Evolutionary conservation across 2,329 filamentous ascomycete genomes (phyloP).

Genomic region (Trichoderma sp.): DNA sequence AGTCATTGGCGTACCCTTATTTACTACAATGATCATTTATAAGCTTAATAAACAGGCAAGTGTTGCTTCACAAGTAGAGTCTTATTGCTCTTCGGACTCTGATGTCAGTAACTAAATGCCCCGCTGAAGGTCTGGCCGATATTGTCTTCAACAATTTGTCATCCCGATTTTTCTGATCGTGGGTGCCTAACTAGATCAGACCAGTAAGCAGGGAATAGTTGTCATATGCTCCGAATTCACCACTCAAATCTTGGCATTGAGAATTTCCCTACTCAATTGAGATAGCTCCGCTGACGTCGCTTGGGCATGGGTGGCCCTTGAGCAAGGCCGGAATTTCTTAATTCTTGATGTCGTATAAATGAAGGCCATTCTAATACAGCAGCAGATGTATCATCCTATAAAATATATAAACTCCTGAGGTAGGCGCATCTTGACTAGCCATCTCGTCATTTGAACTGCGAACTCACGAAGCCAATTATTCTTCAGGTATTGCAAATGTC

Average conservation of each 20-base stretch:
- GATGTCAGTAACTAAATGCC: too few relatives aligned
- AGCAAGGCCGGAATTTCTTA: neutral
- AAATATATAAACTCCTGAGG: too few relatives aligned
- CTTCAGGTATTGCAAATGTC: neutral
- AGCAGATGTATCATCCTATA: neutral
- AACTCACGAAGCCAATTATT: neutral
- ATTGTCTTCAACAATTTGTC: neutral
- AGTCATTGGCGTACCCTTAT: too few relatives aligned
- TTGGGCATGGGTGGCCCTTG: neutral
- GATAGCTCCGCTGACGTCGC: neutral
- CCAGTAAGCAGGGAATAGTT: neutral
- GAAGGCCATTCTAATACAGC: neutral
- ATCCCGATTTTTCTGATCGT: neutral
- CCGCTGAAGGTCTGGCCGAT: neutral
- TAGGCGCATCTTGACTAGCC: too few relatives aligned
- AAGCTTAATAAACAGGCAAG: too few relatives aligned
- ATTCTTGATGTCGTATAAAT: neutral
- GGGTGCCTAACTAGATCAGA: neutral
- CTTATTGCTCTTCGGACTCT: too few relatives aligned
- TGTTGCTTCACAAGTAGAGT: too few relatives aligned
- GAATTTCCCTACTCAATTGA: neutral
- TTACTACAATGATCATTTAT: too few relatives aligned
- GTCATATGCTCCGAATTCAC: neutral
- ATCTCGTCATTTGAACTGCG: neutral
- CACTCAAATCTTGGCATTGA: too few relatives aligned